Percentiles rank a stretch among this genome's conserved stretches.
Conservation (phyloP, 352 stramenopile species). For the Phytophthora pluvialis region DNA sequence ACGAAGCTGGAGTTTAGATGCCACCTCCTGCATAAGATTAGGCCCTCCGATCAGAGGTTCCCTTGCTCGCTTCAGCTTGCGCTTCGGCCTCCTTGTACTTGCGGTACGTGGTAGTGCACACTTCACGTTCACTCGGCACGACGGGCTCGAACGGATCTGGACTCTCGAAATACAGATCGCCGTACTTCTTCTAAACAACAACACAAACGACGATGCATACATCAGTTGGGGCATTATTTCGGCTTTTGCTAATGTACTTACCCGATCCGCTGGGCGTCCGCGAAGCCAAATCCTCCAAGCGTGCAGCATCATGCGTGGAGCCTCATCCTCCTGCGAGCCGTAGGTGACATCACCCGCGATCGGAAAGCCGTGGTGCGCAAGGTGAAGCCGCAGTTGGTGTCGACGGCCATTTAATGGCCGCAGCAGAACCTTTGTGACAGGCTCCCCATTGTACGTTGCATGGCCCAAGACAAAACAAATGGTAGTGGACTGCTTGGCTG, state of each 20-base stretch:
- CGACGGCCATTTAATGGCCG: constrained; percentile 78
- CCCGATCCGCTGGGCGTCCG: constrained; percentile 45
- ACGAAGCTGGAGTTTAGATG: constrained; percentile 50
- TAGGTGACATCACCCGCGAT: constrained; percentile 85
- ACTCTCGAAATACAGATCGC: constrained; percentile 68
- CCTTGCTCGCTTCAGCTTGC: constrained; percentile 2
- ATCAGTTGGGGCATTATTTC: background rate
- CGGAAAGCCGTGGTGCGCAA: constrained; percentile 75
- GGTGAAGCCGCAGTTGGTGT: constrained; percentile 87
- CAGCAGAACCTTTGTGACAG: constrained; percentile 86
- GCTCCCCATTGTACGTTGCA: constrained; percentile 49
- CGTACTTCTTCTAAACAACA: constrained; percentile 51
- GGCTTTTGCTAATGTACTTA: constrained; percentile 17
- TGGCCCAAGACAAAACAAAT: constrained; percentile 83
- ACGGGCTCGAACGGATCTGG: constrained; percentile 73
- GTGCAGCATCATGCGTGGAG: constrained; percentile 87
- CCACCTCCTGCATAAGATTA: background rate
- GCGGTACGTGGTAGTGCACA: constrained; percentile 72
- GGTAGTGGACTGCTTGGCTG: constrained; percentile 68
- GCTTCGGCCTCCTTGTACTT: constrained; percentile 31
- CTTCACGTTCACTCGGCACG: constrained; percentile 53
- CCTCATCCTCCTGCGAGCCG: constrained; percentile 57
- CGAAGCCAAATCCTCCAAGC: constrained; percentile 84
- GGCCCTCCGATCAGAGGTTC: constrained; percentile 1
- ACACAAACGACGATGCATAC: constrained; percentile 6